phyloP scores from a whole-genome alignment of 176 grass and related monocot genomes.

The Triticum aestivum region IWGSC_CS_RefSeq_v2.1 NC_057807.1:524044888-524045387 shows the following conservation, averaged over 20 bases:
- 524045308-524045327: neutral
- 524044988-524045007: neutral
- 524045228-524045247: neutral
- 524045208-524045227: neutral
- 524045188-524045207: neutral
- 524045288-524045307: neutral
- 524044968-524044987: neutral
- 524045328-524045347: neutral
- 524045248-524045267: slow-evolving; percentile 6
- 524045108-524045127: neutral
- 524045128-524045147: slow-evolving; percentile 15
- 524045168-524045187: neutral
- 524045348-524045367: neutral
- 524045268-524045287: neutral
- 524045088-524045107: neutral
- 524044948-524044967: slow-evolving; percentile 5
- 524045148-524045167: neutral
- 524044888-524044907: slow-evolving; percentile 11
- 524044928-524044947: neutral
- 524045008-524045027: neutral
- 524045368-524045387: neutral
- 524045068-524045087: neutral
- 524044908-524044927: neutral
- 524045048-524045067: neutral
- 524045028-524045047: neutral